Evolutionary conservation across 2,329 filamentous ascomycete genomes (phyloP), one percentile per base, ranked within the genome.

Genomic region (Phoma herbarum): DNA sequence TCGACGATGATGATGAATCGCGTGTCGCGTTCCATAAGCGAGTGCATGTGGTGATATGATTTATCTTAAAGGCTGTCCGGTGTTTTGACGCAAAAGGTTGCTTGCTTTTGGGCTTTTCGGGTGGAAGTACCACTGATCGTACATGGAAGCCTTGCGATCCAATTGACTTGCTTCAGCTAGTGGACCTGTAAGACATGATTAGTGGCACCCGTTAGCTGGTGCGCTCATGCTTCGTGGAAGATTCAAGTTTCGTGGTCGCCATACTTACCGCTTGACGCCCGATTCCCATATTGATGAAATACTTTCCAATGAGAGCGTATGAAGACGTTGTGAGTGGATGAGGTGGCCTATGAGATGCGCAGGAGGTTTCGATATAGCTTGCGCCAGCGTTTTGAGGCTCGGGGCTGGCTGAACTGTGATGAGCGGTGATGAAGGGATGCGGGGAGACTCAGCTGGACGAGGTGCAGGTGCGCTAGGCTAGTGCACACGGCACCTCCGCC

Each of bases 381-480:
- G 12, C 29, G 41, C 41, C 41, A 22, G 41, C 8, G 16, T 43
- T 12, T n/a, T 14, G 18, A 39, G 31, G 25, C 16, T 18, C 29
- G 41, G 22, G 39, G 49, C 39, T 53, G 50, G 55, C 55, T 52
- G 55, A 58, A 29, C 28, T 8, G 28, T 48, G 37, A 22, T 41
- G 29, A 12, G 37, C 37, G 37, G 37, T 41, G 37, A 41, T 41
- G 22, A 45, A 7, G 6, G 16, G 29, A 16, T 22, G 22, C 37
- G 35, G 14, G 18, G 48, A 39, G 22, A 37, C 28, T 52, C 37
- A 58, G 49, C 49, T 45, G 37, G n/a, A 53, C 22, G 23, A 52
- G 35, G 28, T 45, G 55, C 55, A 58, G 35, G 14, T 44, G 35
- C 48, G 44, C 43, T 48, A 52, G 12, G 11, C n/a, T 58, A 49